A percentile compares a stretch with the other conserved stretches of the same genome.
These are phyloP conservation scores for Aureobasidium sp. DNA, from an alignment of 2,329 filamentous ascomycete species.

Conservation along the genomic window DNA sequence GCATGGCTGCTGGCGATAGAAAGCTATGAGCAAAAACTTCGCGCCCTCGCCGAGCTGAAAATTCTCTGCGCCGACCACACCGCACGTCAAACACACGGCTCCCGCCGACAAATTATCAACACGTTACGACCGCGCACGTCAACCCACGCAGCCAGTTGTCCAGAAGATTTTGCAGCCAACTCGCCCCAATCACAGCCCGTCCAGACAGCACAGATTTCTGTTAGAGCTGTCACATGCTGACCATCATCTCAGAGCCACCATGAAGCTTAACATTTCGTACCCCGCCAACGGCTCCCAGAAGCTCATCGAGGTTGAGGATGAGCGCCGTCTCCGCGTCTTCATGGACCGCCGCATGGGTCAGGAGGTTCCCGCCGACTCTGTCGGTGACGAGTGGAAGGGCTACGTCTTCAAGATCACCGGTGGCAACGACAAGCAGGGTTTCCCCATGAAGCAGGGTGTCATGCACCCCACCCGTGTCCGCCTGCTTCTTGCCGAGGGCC, in stretches of 20 bases:
- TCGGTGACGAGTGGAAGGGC: constrained; percentile 99
- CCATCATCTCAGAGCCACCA: constrained; percentile 39
- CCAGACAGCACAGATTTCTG: neutral
- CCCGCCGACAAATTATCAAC: neutral
- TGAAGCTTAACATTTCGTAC: constrained; percentile 78
- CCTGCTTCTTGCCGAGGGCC: constrained; percentile 89
- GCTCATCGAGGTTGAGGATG: constrained; percentile 98
- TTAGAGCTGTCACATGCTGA: neutral
- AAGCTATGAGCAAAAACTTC: neutral
- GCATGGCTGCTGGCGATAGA: neutral
- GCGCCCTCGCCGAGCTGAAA: neutral
- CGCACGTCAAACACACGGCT: neutral
- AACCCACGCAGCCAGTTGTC: neutral
- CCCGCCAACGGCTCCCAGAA: constrained; percentile 99
- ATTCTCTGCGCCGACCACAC: neutral
- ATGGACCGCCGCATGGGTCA: constrained; percentile 97
- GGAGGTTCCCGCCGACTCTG: constrained; percentile 86
- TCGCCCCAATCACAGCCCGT: neutral
- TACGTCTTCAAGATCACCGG: constrained; percentile 99
- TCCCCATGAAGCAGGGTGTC: constrained; percentile 99
- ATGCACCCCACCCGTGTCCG: constrained; percentile 98
- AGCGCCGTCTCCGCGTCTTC: constrained; percentile 97
- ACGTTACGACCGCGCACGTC: neutral
- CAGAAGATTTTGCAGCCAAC: neutral
- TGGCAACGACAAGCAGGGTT: constrained; percentile 99